Evolutionary conservation across 192 early-diverging fungal species (phyloP).

Genomic region (Geosiphon pyriformis): DNA sequence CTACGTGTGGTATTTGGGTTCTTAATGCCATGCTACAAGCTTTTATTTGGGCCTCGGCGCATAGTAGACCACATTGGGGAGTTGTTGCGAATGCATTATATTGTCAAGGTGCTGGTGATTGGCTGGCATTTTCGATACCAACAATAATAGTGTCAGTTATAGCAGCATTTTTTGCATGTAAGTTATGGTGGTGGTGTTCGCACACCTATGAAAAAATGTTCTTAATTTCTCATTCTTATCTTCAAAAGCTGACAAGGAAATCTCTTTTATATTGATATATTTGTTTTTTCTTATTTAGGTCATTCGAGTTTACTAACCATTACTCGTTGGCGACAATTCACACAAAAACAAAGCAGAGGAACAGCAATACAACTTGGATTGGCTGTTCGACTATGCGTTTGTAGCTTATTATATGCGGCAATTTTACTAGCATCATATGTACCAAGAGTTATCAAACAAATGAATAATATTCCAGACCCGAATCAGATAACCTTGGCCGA

Average conservation of each 20-base stretch:
- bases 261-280: no score
- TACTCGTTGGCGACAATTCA: not conserved
- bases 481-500: not conserved
- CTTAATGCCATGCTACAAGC: not conserved
- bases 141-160: not conserved
- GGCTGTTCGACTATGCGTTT: constrained; percentile 5
- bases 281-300: not conserved
- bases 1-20: not conserved
- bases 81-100: not conserved
- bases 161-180: not conserved
- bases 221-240: no score
- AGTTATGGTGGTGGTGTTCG: not conserved
- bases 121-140: not conserved
- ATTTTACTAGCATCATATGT: not conserved
- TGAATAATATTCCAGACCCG: not conserved
- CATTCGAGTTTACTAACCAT: not conserved
- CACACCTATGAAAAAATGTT: no score
- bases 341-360: not conserved
- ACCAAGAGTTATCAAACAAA: not conserved
- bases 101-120: not conserved
- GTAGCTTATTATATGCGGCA: not conserved
- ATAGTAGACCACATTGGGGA: not conserved
- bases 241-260: no score
- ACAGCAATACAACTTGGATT: constrained; percentile 5
- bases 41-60: not conserved